These are phyloP conservation scores for Pleurostoma richardsiae DNA, from an alignment of 2,329 filamentous ascomycete genomes.

Conservation along the genomic window DNA sequence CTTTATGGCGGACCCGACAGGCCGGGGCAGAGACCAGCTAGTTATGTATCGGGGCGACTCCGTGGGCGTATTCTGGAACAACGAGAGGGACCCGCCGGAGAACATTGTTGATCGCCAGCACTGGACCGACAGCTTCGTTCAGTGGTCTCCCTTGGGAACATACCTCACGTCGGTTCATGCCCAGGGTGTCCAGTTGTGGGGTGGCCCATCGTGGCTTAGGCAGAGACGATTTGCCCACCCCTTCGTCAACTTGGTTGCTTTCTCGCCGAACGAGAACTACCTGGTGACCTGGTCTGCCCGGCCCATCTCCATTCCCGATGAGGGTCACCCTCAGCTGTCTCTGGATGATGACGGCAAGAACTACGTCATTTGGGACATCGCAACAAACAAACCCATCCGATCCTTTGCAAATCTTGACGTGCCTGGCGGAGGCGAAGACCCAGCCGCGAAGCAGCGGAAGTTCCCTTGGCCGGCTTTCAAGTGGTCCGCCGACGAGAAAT, in stretches of 20 bases:
- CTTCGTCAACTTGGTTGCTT: slow-evolving; percentile 92
- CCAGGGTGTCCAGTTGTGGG: slow-evolving; percentile 97
- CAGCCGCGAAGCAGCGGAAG: slow-evolving; percentile 73
- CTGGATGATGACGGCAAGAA: slow-evolving; percentile 98
- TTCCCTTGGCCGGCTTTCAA: slow-evolving; percentile 99
- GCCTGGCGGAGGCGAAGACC: slow-evolving; percentile 58
- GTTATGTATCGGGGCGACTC: slow-evolving; percentile 89
- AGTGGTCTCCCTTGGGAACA: slow-evolving; percentile 95
- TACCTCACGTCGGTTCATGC: slow-evolving; percentile 92
- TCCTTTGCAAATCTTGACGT: slow-evolving; percentile 90
- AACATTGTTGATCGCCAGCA: slow-evolving; percentile 84
- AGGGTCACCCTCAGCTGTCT: slow-evolving; percentile 75
- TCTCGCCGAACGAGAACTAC: slow-evolving; percentile 90
- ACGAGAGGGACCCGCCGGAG: slow-evolving; percentile 87
- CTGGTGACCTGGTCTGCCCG: slow-evolving; percentile 95
- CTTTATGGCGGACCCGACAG: slow-evolving; percentile 77
- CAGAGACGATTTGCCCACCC: slow-evolving; percentile 93
- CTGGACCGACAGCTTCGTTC: slow-evolving; percentile 97
- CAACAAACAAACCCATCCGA: slow-evolving; percentile 80
- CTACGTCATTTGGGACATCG: slow-evolving; percentile 97
- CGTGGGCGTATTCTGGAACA: slow-evolving; percentile 97
- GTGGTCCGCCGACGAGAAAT: slow-evolving; percentile 97
- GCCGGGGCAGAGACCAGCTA: slow-evolving; percentile 88
- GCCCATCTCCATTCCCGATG: slow-evolving; percentile 87
- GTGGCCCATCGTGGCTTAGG: slow-evolving; percentile 80